Conservation (phyloP, 768 basidiomycete species). For the Dacryopinax primogenitus region DNA sequence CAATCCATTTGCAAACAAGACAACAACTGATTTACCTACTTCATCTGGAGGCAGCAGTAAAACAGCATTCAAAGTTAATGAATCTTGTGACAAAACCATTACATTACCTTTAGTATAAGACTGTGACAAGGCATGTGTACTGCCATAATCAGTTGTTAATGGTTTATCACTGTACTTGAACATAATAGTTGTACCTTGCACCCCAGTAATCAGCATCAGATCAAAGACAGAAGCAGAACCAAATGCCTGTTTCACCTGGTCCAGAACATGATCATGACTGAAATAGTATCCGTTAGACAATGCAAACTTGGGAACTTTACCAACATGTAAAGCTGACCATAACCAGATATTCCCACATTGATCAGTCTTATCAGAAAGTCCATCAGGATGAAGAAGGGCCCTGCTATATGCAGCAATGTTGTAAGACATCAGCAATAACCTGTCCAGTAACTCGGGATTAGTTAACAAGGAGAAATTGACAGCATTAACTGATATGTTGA, state of each 20-base stretch:
- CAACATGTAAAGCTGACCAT: background rate
- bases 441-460: background rate
- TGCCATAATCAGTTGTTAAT: background rate
- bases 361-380: background rate
- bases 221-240: background rate
- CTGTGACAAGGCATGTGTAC: background rate
- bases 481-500: background rate
- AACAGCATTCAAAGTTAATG: background rate
- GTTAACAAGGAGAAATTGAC: background rate
- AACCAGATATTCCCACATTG: background rate
- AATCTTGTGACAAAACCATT: constrained; percentile 9
- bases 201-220: background rate
- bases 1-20: background rate
- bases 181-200: background rate
- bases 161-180: background rate
- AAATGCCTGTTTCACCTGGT: background rate
- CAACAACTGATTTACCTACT: background rate
- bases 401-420: background rate
- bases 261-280: background rate
- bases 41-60: constrained; percentile 5
- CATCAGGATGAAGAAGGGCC: background rate
- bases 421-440: background rate
- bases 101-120: constrained; percentile 9
- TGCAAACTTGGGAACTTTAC: background rate
- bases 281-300: background rate